These are phyloP conservation scores for Gossypium turneri DNA, from an alignment of 345 rosid genomes.

Conservation along the genomic window DNA sequence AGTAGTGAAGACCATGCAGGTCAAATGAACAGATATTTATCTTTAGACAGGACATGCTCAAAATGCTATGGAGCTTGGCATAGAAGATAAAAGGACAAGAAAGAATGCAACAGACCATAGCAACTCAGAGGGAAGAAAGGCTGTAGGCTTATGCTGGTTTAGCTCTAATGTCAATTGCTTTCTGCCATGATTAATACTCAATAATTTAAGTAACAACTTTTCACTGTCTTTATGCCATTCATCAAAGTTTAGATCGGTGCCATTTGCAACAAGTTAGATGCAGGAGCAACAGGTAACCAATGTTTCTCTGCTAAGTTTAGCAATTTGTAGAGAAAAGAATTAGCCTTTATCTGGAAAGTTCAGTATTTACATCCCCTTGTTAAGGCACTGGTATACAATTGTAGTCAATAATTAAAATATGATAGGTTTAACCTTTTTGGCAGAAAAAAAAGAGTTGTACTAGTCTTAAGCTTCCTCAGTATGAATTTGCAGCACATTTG, in stretches of 20 bases:
- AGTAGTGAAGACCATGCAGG: too few relatives aligned
- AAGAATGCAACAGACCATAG: too few relatives aligned
- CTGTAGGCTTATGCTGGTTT: not conserved
- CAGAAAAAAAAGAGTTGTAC: constrained; percentile 2
- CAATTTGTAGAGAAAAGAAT: constrained; percentile 4
- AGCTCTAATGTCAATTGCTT: not conserved
- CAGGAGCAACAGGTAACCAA: not conserved
- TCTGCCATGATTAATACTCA: not conserved
- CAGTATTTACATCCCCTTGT: constrained; percentile 16
- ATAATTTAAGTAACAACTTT: too few relatives aligned
- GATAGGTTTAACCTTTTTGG: constrained; percentile 3
- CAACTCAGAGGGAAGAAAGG: too few relatives aligned
- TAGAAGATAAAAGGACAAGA: too few relatives aligned
- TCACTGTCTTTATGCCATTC: not conserved
- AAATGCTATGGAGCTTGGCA: too few relatives aligned
- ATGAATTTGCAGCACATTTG: constrained; percentile 30
- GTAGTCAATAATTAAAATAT: constrained; percentile 20
- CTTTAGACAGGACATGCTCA: too few relatives aligned
- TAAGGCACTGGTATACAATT: constrained; percentile 20
- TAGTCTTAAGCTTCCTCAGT: constrained; percentile 19
- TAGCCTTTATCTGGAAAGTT: constrained; percentile 13
- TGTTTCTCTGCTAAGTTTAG: not conserved
- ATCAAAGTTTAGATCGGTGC: not conserved
- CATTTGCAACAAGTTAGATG: not conserved
- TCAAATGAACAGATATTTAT: too few relatives aligned